Evolutionary conservation across 805 yeast genomes (phyloP).

Genomic region (Lipomyces yamanashiensis): DNA sequence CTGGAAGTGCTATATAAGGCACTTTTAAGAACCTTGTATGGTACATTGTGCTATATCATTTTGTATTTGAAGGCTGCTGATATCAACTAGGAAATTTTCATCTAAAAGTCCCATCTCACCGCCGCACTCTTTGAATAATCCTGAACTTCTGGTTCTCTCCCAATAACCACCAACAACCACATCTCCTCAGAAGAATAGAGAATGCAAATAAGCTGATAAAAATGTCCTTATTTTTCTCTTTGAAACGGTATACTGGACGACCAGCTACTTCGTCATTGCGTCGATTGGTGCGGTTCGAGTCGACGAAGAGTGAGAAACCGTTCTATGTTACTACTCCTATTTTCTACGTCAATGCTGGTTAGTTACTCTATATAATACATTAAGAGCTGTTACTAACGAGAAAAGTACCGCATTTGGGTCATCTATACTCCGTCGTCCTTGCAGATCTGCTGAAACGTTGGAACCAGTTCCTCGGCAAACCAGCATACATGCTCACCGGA

Average conservation of each 20-base stretch:
- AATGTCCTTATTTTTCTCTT: not conserved
- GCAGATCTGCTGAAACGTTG: constrained; percentile 81
- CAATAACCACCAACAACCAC: too few species aligned
- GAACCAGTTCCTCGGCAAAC: constrained; percentile 55
- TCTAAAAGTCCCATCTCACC: too few species aligned
- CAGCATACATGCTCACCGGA: constrained; percentile 76
- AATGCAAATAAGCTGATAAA: not conserved
- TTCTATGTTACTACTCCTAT: constrained; percentile 84
- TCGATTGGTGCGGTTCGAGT: not conserved
- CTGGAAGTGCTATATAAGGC: constrained; percentile 12
- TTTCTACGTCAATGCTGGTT: constrained; percentile 86
- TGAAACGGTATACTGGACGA: not conserved
- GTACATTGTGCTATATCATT: constrained; percentile 20
- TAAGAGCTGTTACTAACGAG: not conserved
- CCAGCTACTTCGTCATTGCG: not conserved
- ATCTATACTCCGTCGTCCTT: constrained; percentile 81
- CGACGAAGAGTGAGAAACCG: constrained; percentile 35
- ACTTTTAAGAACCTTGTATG: constrained; percentile 33
- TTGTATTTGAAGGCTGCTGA: not conserved
- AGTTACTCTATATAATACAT: not conserved
- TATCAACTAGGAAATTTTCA: not conserved
- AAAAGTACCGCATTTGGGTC: constrained; percentile 85
- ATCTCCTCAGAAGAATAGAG: too few species aligned
- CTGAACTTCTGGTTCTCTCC: not conserved
- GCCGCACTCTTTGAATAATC: not conserved